Base-by-base conservation (phyloP, 495 filamentous ascomycete genomes). In the Mycothermus thermophilus region DNA sequence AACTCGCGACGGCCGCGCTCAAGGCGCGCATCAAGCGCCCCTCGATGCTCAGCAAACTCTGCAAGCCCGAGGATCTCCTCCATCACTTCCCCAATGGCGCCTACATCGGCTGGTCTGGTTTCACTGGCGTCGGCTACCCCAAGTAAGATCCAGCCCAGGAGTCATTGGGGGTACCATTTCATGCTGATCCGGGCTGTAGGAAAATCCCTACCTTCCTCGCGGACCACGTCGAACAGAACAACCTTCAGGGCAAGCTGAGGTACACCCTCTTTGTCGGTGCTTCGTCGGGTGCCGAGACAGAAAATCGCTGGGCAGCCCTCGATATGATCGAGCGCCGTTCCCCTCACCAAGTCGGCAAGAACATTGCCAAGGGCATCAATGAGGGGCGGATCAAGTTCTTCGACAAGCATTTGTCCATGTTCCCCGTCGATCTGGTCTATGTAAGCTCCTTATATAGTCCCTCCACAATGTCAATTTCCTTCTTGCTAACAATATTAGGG, bases 321-420 rank as follows among this genome's bases (percentile, higher is more conserved):
- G 77, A 92, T 57, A 93, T 93, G 85, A 92, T 92, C 46, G 79
- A 84, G 63, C 71, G 85, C 30, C 71, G 85, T 4, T 68, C 69
- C 42, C 85, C 85, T 29, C 85, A 93, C 57, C 85, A 93, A 49
- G 85, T 93, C 42, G 85, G 85, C 47, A 93, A 93, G 63, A 71
- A 80, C 38, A 93, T 93, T 38, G 69, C 83, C 31, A 88, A 83
- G 63, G 84, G 85, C 2, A 92, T 93, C 58, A 93, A 93, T 51
- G 74, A 75, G 42, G 85, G 84, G 9, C 71, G 77, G 35, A 93
- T 93, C 45, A 79, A 86, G 29, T 93, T 93, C 60, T 93, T 93
- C 40, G 85, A 93, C 51, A 83, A 93, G 60, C 85, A 93, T 64
- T 54, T 93, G 45, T 80, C 75, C 58, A 93, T 92, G 84, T 93